Base-by-base conservation (phyloP, 768 basidiomycete genomes). In the Chalciporus pseudorubinellus region DNA sequence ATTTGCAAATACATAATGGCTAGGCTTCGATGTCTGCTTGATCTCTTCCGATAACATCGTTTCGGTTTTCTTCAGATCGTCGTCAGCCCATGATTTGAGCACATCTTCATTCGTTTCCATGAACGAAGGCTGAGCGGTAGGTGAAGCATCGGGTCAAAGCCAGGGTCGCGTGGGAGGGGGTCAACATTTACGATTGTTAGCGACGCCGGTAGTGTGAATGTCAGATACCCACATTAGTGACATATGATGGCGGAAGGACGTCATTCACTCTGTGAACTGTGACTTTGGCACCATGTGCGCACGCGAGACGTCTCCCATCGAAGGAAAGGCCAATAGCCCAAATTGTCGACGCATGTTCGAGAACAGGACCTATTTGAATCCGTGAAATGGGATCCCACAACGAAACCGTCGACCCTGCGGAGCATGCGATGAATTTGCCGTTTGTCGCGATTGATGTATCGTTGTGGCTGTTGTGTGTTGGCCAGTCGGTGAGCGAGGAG, bases 31-130 rank as follows among this genome's bases (percentile, higher is more conserved):
- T 16, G 22, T 9, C 2, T 26, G 39, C 29, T 1, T 8, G 19
- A 54, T 41, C 10, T 54, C 52, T 24, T 46, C 18, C 24, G 33
- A 55, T 39, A 56, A 3, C 5, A 39, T 39, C 29, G 40, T 24
- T 39, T 57, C 56, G 0, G n/a, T 31, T 0, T 33, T 45, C 12
- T 10, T 16, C 18, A 55, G 0, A 26, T 54, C 28, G 0, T 39
- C 48, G 7, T 46, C 12, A 21, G 7, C 46, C 55, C 52, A 55
- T 2, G 19, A 43, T 31, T 31, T 21, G 3, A 48, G 28, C 22
- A 14, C 20, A 7, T 1, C 19, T 9, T 16, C 33, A 9, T 14
- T 34, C 2, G 16, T 14, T 34, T 34, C 3, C 33, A 34, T 34
- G 33, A 34, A 14, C 16, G 33, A n/a, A 34, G 33, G 33, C 33